Percentiles rank a stretch among this genome's conserved stretches.
phyloP scores from a whole-genome alignment of 176 grass and related monocot species.

The Eleusine coracana region DNA sequence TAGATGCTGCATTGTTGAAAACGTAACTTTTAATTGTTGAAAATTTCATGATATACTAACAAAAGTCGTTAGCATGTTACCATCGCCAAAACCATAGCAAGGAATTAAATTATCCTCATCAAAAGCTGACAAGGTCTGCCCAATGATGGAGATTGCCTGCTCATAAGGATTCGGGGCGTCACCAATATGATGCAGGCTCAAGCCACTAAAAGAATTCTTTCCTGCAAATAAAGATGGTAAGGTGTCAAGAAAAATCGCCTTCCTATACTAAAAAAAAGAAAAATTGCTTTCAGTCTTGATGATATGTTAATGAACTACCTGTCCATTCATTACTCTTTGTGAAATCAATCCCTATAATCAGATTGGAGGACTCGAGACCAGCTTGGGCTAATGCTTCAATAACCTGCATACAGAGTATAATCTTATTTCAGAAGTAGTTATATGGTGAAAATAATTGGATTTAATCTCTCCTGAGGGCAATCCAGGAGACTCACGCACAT shows the following conservation, averaged over 20 bases:
- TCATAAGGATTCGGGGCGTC: conserved; percentile 84
- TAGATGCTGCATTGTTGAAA: conserved; percentile 65
- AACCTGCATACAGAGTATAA: conserved; percentile 54
- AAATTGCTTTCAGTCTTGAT: not conserved
- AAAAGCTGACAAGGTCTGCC: conserved; percentile 75
- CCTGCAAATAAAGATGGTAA: conserved; percentile 39
- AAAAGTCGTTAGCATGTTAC: conserved; percentile 49
- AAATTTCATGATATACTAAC: not conserved
- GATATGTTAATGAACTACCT: conserved; percentile 48
- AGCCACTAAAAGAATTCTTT: conserved; percentile 66
- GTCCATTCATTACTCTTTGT: conserved; percentile 88
- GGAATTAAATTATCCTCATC: conserved; percentile 97
- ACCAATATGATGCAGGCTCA: conserved; percentile 81
- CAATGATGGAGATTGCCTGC: conserved; percentile 87
- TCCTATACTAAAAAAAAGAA: too few species aligned
- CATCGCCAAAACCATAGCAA: conserved; percentile 97
- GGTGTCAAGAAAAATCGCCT: not conserved
- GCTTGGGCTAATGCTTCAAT: conserved; percentile 71
- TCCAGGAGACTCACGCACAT: not conserved
- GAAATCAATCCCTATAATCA: conserved; percentile 86
- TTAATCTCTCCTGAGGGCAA: not conserved
- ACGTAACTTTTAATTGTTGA: conserved; percentile 27
- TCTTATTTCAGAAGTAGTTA: conserved; percentile 1
- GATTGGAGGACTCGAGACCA: conserved; percentile 81
- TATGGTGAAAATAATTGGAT: conserved; percentile 11